Evolutionary conservation across 2,329 filamentous ascomycete species (phyloP).

Genomic region (Scedosporium apiospermum): DNA sequence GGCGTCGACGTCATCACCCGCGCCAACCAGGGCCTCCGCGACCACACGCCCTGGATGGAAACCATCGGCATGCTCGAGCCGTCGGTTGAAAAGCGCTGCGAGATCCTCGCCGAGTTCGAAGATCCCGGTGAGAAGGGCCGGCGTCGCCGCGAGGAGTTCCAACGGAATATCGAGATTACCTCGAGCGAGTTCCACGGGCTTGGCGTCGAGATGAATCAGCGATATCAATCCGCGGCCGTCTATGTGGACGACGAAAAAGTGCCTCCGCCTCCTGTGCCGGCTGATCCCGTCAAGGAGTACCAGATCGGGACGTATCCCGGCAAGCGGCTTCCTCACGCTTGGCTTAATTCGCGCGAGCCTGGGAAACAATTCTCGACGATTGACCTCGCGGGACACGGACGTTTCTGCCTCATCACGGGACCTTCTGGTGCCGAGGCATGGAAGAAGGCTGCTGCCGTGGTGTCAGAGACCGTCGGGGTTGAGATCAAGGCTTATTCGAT

Average conservation of each 20-base stretch:
- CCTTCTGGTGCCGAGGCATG: slow-evolving; percentile 42
- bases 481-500: slow-evolving; percentile 40
- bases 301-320: slow-evolving; percentile 47
- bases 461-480: slow-evolving; percentile 29
- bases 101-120: slow-evolving; percentile 30
- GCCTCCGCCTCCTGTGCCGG: slow-evolving; percentile 12
- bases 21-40: slow-evolving; percentile 46
- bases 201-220: slow-evolving; percentile 51
- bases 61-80: slow-evolving; percentile 32
- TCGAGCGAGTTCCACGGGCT: slow-evolving; percentile 43
- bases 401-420: slow-evolving; percentile 41
- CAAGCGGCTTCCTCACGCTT: slow-evolving; percentile 50
- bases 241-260: slow-evolving; percentile 31
- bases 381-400: slow-evolving; percentile 48
- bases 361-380: slow-evolving; percentile 41
- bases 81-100: slow-evolving; percentile 26
- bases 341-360: slow-evolving; percentile 43
- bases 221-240: slow-evolving; percentile 36
- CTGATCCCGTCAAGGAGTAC: slow-evolving; percentile 32
- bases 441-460: slow-evolving; percentile 35
- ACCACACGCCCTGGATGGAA: slow-evolving; percentile 36
- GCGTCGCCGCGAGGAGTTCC: slow-evolving; percentile 27
- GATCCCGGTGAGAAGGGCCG: slow-evolving; percentile 25
- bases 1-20: slow-evolving; percentile 38
- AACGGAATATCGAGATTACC: slow-evolving; percentile 30